A percentile compares a stretch with the other conserved stretches of the same genome.
Evolutionary conservation across 2,329 filamentous ascomycete genomes (phyloP).

Genomic region (Phialophora expanda): DNA sequence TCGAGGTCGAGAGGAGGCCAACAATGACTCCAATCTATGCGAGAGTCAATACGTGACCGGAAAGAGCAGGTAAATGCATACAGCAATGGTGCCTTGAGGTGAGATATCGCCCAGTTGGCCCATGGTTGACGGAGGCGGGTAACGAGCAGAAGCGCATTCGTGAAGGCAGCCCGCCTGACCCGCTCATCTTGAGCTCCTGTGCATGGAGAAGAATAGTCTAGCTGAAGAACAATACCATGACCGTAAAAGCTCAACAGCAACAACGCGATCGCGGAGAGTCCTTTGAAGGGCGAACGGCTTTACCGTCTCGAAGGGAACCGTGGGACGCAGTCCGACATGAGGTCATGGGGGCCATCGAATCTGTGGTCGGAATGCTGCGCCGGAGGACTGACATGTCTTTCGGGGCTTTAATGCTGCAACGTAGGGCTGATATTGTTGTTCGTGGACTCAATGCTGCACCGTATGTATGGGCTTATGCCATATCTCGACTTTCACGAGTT

Average conservation of each 20-base stretch:
- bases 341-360: background rate
- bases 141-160: constrained; percentile 26
- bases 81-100: constrained; percentile 76
- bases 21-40: constrained; percentile 86
- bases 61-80: constrained; percentile 50
- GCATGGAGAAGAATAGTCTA: constrained; percentile 24
- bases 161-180: constrained; percentile 23
- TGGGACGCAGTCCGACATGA: background rate
- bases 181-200: constrained; percentile 27
- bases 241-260: background rate
- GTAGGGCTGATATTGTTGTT: background rate
- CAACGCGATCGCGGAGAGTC: background rate
- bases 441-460: background rate
- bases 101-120: constrained; percentile 76
- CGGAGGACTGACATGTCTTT: background rate
- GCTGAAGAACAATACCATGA: background rate
- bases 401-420: background rate
- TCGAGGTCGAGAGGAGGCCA: constrained; percentile 88
- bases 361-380: background rate
- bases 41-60: constrained; percentile 37
- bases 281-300: background rate
- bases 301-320: background rate
- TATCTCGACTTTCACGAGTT: background rate
- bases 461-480: background rate
- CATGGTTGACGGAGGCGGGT: constrained; percentile 54